Evolutionary conservation across 768 basidiomycete genomes (phyloP).

Genomic region (Amanita molliuscula): DNA sequence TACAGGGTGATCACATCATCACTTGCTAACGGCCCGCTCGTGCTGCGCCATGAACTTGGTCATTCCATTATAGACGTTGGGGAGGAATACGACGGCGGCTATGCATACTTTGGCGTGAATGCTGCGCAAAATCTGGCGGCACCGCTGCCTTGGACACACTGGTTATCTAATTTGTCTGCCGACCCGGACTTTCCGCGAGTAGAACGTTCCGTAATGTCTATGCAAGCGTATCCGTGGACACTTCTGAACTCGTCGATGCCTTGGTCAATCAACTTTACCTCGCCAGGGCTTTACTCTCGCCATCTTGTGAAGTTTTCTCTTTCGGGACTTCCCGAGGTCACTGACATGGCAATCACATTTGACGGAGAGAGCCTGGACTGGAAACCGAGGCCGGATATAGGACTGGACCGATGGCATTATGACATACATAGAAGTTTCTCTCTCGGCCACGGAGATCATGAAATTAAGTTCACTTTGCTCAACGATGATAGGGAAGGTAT

Average conservation of each 20-base stretch:
- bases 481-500: slow-evolving; percentile 35
- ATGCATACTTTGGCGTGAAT: slow-evolving; percentile 62
- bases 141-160: slow-evolving; percentile 58
- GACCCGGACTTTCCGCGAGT: slow-evolving; percentile 22
- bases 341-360: slow-evolving; percentile 46
- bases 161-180: slow-evolving; percentile 38
- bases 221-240: slow-evolving; percentile 71
- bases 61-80: slow-evolving; percentile 74
- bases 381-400: slow-evolving; percentile 44
- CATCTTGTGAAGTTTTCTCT: slow-evolving; percentile 63
- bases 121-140: slow-evolving; percentile 33
- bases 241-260: slow-evolving; percentile 49
- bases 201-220: slow-evolving; percentile 65
- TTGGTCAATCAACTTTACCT: slow-evolving; percentile 51
- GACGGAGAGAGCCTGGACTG: slow-evolving; percentile 55
- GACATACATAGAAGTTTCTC: slow-evolving; percentile 34
- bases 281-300: slow-evolving; percentile 52
- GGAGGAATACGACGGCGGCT: slow-evolving; percentile 79
- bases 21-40: slow-evolving; percentile 59
- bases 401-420: slow-evolving; percentile 71
- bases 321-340: slow-evolving; percentile 49
- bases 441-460: slow-evolving; percentile 43
- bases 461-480: slow-evolving; percentile 45
- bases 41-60: slow-evolving; percentile 71
- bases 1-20: slow-evolving; percentile 68